Conservation (phyloP, 331 rosid genomes). For the Saraca asoca region DNA sequence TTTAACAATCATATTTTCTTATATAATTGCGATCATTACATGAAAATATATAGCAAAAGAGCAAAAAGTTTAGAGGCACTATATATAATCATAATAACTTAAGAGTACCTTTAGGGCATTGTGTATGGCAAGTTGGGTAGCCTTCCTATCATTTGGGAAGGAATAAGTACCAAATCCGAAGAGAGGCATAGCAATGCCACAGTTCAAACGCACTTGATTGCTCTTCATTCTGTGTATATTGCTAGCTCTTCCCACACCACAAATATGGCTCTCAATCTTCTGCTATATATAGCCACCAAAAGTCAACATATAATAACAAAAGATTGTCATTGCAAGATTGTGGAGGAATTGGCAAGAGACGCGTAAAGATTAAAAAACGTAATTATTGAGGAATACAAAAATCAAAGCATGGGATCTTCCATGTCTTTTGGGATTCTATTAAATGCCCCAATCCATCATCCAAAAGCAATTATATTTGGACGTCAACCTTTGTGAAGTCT, state of each 20-base stretch:
- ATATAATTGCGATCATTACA: background rate
- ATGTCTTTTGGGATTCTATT: slow-evolving; percentile 65
- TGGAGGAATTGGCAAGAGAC: slow-evolving; percentile 25
- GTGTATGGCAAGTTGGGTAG: slow-evolving; percentile 66
- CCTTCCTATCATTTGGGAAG: slow-evolving; percentile 55
- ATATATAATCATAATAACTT: background rate
- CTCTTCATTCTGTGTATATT: slow-evolving; percentile 40
- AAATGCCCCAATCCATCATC: slow-evolving; percentile 39
- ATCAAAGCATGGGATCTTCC: slow-evolving; percentile 66
- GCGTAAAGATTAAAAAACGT: slow-evolving; percentile 38
- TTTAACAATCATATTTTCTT: no score
- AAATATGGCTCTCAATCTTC: slow-evolving; percentile 31
- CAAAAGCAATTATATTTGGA: slow-evolving; percentile 29
- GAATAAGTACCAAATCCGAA: slow-evolving; percentile 87
- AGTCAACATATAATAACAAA: slow-evolving; percentile 35
- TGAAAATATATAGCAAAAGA: background rate
- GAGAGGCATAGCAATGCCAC: slow-evolving; percentile 75
- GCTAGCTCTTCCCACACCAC: slow-evolving; percentile 28
- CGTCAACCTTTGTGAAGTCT: no score
- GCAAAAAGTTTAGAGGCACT: background rate
- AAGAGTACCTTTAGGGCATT: slow-evolving; percentile 70
- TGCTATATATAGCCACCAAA: slow-evolving; percentile 40
- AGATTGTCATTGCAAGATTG: slow-evolving; percentile 6
- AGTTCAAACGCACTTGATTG: slow-evolving; percentile 63
- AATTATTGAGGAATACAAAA: slow-evolving; percentile 51